Base-by-base conservation (phyloP, 225 moss, liverwort and hornwort genomes). In the Pseudisothecium myosuroides region DNA sequence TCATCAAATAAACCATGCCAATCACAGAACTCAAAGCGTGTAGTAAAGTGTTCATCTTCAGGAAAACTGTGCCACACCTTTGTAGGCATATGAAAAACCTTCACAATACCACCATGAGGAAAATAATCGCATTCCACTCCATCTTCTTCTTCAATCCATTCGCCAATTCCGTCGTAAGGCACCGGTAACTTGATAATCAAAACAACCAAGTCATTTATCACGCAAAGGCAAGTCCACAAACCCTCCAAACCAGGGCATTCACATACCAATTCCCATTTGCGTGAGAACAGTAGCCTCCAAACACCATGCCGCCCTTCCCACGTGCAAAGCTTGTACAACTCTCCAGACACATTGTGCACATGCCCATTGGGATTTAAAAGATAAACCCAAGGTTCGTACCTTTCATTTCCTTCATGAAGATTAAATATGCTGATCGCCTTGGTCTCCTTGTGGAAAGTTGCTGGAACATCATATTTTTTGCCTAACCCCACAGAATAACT, bases 11-110 rank as follows among this genome's bases (percentile, higher is more conserved):
- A 14, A 29, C 0, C 3, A 81, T n/a, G n/a, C n/a, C n/a, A n/a
- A n/a, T n/a, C n/a, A 0, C 1, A 5, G 0, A 0, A 43, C 3
- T 19, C 2, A 1, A 6, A 47, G 28, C 3, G 0, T 9, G 10
- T 0, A 37, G 37, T 47, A 14, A 60, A 60, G n/a, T 21, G 29
- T 6, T 17, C 11, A 14, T 71, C 49, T 37, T 60, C 17, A 45
- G 11, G 59, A 47, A 87, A 81, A 71, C 3, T 60, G 23, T 29
- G 28, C n/a, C 71, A 87, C 36, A 37, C 17, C 41, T 80, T 58
- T 9, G 45, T 45, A 14, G 36, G 67, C 87, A 87, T 80, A 56
- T 79, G 34, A 55, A 65, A 79, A 56, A 79, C 17, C 18, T 79
- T 87, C 43, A 87, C 55, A 17, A 56, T 41, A 39, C 41, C 34